Percentiles rank a stretch among this genome's conserved stretches.
Evolutionary conservation across 257 asterid species (phyloP).

Genomic region (Fraxinus excelsior): DNA sequence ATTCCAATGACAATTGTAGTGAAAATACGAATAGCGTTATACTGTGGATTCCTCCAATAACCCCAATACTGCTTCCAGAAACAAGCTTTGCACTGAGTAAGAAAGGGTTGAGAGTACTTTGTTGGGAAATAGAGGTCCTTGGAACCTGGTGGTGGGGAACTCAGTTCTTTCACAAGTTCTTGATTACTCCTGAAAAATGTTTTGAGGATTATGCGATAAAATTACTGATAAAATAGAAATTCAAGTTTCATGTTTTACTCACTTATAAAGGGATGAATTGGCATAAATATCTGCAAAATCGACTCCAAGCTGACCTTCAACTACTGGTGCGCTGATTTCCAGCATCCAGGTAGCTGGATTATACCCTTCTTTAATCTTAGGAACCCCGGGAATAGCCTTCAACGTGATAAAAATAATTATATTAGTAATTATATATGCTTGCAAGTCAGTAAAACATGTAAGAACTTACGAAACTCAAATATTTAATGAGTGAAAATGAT

Average conservation of each 20-base stretch:
- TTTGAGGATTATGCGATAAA: not conserved
- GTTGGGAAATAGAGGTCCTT: slow-evolving; percentile 46
- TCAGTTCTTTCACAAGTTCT: slow-evolving; percentile 47
- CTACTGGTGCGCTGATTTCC: slow-evolving; percentile 42
- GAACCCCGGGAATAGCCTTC: slow-evolving; percentile 47
- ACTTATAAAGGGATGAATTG: slow-evolving; percentile 47
- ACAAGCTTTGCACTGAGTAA: slow-evolving; percentile 55
- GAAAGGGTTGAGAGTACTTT: slow-evolving; percentile 44
- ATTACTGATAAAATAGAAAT: not conserved
- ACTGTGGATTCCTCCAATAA: slow-evolving; percentile 55
- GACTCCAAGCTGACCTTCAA: slow-evolving; percentile 41
- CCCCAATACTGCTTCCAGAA: slow-evolving; percentile 60
- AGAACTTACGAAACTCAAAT: too few species aligned
- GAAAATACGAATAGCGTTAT: slow-evolving; percentile 45
- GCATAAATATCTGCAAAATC: slow-evolving; percentile 52
- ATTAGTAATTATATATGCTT: too few species aligned
- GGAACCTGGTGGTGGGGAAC: slow-evolving; percentile 44
- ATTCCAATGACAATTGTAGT: slow-evolving; percentile 42
- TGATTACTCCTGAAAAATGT: slow-evolving; percentile 40
- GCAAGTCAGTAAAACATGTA: too few species aligned
- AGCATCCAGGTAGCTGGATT: slow-evolving; percentile 71
- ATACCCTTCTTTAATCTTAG: slow-evolving; percentile 44
- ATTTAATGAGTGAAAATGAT: too few species aligned
- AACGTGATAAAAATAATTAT: too few species aligned
- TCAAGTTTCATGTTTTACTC: slow-evolving; percentile 18